Evolutionary conservation across 331 rosid species (phyloP).

Genomic region (Spiraea crenata): DNA sequence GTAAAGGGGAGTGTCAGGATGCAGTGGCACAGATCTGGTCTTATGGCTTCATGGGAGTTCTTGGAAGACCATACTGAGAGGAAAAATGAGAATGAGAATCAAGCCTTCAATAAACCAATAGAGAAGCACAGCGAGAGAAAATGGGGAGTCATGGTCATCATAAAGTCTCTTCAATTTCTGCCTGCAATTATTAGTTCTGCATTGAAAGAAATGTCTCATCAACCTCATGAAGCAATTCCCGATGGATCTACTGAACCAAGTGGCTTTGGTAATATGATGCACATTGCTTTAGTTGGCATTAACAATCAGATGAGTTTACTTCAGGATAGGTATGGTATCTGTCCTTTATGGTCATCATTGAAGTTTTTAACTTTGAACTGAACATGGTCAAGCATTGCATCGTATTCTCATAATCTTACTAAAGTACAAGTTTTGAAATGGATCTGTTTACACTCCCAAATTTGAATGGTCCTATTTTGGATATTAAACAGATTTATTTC

Average conservation of each 20-base stretch:
- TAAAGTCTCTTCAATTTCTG: constrained; percentile 86
- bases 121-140: constrained; percentile 75
- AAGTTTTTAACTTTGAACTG: constrained; percentile 2
- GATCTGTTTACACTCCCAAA: not conserved
- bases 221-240: constrained; percentile 46
- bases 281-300: constrained; percentile 89
- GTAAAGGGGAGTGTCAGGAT: constrained; percentile 95
- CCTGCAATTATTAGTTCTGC: constrained; percentile 78
- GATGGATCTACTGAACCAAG: constrained; percentile 45
- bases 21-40: constrained; percentile 99
- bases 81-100: constrained; percentile 57
- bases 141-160: constrained; percentile 97
- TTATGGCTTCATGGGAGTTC: constrained; percentile 96
- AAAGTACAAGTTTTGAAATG: not conserved
- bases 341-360: not conserved
- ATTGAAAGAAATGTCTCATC: constrained; percentile 70
- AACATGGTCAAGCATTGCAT: not conserved
- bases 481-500: not conserved
- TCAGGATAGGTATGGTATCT: constrained; percentile 80
- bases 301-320: constrained; percentile 98
- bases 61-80: constrained; percentile 66
- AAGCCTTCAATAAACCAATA: constrained; percentile 38
- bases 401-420: constrained; percentile 1
- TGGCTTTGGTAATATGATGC: constrained; percentile 90
- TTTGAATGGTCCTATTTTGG: not conserved